These are phyloP conservation scores for Leccinum pseudoinsigne DNA, from an alignment of 1,284 basidiomycete species.

Conservation along the genomic window DNA sequence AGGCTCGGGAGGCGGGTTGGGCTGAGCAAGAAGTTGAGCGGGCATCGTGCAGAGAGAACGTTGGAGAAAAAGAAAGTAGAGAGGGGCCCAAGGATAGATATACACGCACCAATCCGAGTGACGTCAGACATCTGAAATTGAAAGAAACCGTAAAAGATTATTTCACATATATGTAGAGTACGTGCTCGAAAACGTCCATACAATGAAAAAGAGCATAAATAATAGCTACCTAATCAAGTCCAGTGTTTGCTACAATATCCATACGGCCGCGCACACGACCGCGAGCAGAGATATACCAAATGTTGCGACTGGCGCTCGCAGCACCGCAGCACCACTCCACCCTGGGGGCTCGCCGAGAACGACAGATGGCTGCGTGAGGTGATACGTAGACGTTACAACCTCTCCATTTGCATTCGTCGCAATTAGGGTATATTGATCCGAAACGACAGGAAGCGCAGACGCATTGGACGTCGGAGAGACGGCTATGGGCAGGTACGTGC, in stretches of 20 bases:
- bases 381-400: slow-evolving; percentile 45
- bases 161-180: neutral
- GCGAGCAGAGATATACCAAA: slow-evolving; percentile 17
- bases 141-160: neutral
- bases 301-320: slow-evolving; percentile 12
- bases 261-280: slow-evolving; percentile 11
- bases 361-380: slow-evolving; percentile 39
- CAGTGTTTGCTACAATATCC: slow-evolving; percentile 19
- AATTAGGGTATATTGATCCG: slow-evolving; percentile 44
- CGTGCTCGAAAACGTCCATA: neutral
- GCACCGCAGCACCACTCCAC: slow-evolving; percentile 19
- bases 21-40: slow-evolving; percentile 50
- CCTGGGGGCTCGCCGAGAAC: slow-evolving; percentile 53
- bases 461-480: slow-evolving; percentile 35
- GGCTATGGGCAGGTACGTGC: slow-evolving; percentile 64
- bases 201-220: neutral
- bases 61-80: neutral
- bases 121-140: neutral
- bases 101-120: neutral
- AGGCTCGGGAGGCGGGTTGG: slow-evolving; percentile 63
- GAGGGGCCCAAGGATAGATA: neutral
- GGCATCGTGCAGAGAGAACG: slow-evolving; percentile 46
- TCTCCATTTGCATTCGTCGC: slow-evolving; percentile 46
- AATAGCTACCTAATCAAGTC: neutral
- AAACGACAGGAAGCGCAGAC: slow-evolving; percentile 50